A percentile compares a stretch with the other conserved stretches of the same genome.
phyloP scores from a whole-genome alignment of 352 stramenopile genomes.

The Phytophthora macrochlamydospora region DNA sequence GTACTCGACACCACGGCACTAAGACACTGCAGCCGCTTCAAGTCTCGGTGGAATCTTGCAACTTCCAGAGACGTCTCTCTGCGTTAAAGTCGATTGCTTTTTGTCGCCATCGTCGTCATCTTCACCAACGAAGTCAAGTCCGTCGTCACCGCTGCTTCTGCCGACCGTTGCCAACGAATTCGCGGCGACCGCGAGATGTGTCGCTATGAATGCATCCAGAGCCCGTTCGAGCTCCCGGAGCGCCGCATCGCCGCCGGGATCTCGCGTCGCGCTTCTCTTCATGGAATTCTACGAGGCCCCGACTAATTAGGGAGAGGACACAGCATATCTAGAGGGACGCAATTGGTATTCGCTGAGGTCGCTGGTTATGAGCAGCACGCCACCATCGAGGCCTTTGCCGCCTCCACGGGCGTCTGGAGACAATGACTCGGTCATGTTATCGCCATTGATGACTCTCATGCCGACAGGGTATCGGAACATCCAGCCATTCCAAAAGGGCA shows the following conservation, averaged over 20 bases:
- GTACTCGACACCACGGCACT: conserved; percentile 19
- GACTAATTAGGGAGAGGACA: conserved; percentile 32
- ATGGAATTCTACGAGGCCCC: conserved; percentile 10
- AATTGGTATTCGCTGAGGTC: too few species aligned
- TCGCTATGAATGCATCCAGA: conserved; percentile 63
- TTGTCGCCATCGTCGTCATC: conserved; percentile 1
- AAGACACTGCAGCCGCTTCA: conserved; percentile 42
- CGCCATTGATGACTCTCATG: conserved; percentile 62
- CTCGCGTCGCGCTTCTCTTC: conserved; percentile 16
- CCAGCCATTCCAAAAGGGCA: conserved; percentile 69
- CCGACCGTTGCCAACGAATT: conserved; percentile 13
- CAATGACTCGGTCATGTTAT: conserved; percentile 35
- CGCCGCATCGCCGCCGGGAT: conserved; percentile 25
- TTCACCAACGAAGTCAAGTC: conserved; percentile 1
- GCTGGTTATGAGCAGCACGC: conserved; percentile 15
- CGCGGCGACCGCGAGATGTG: conserved; percentile 31
- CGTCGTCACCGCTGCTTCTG: conserved; percentile 10
- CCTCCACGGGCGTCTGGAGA: conserved; percentile 15
- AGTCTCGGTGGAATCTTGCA: conserved; percentile 21
- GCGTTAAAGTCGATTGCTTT: not conserved
- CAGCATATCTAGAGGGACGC: conserved; percentile 11
- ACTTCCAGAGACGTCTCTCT: not conserved
- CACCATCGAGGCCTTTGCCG: conserved; percentile 17
- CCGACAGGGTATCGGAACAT: conserved; percentile 72
- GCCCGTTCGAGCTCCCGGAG: conserved; percentile 56